Conservation (phyloP, 306 rosid species). For the Lotus japonicus region DNA sequence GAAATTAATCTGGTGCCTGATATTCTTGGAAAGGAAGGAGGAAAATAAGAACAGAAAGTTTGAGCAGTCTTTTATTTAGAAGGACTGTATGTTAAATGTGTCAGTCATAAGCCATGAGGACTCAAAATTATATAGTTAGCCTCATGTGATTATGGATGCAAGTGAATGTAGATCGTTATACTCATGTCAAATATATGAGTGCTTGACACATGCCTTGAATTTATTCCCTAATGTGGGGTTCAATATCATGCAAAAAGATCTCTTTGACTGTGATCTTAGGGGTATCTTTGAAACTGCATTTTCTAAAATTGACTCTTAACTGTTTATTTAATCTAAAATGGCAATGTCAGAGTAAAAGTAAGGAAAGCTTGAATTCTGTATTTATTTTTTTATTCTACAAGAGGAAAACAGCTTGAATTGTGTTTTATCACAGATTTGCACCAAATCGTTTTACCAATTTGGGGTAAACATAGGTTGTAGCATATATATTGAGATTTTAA, state of each 20-base stretch:
- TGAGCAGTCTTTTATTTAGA: slow-evolving; percentile 9
- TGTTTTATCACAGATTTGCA: background rate
- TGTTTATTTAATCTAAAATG: background rate
- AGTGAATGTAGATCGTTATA: slow-evolving; percentile 11
- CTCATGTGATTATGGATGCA: slow-evolving; percentile 26
- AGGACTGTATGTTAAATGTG: no score
- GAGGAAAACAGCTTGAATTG: no score
- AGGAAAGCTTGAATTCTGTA: background rate
- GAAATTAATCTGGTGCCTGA: slow-evolving; percentile 1
- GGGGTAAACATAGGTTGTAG: background rate
- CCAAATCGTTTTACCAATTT: background rate
- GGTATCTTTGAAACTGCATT: slow-evolving; percentile 2
- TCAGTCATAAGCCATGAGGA: background rate
- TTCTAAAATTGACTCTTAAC: background rate
- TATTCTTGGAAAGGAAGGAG: slow-evolving; percentile 1
- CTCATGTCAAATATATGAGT: slow-evolving; percentile 34
- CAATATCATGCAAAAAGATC: slow-evolving; percentile 24
- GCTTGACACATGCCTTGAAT: background rate
- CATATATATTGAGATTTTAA: background rate
- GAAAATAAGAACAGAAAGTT: slow-evolving; percentile 2
- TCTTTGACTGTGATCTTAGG: no score
- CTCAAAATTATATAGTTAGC: slow-evolving; percentile 13
- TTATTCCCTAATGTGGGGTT: slow-evolving; percentile 13
- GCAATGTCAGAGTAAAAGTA: background rate
- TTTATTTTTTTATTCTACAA: no score